Base-by-base conservation (phyloP, 805 yeast genomes). In the Lipomyces lipofer region DNA sequence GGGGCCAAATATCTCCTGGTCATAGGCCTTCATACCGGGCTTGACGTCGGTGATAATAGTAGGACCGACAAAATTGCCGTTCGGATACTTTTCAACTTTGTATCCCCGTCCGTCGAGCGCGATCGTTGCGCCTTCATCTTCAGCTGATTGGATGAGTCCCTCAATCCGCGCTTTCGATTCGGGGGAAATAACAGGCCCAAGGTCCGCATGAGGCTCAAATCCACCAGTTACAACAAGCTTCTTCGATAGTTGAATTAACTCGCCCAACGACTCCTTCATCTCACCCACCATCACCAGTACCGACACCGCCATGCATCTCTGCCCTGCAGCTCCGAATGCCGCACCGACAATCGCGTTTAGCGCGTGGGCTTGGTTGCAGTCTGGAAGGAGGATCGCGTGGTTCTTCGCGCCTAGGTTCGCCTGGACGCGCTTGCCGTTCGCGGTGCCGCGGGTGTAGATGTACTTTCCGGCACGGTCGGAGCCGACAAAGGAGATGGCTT, bases 251-350 rank as follows among this genome's bases (percentile, higher is more conserved):
- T 69, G 75, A 30, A 80, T 78, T 47, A 85, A 75, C 47, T 84
- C 89, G 39, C 72, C 63, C 49, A 85, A 71, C 87, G 88, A 84
- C 58, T 77, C 78, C 66, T 76, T 76, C 58, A 86, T 75, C 55
- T 78, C 75, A 38, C 90, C 90, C 22, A 86, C 89, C 17, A 88
- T 79, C 47, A 85, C 86, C 59, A 86, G 74, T 32, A 83, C 86
- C 21, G 86, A 83, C 49, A 86, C 81, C 9, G 88, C 87, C 86
- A 85, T 82, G 72, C 92, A 85, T 67, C 90, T 81, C 76, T 85
- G 92, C 58, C 91, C 92, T 17, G 91, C 90, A 48, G 91, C 90
- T 29, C 91, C 89, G 69, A 85, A 85, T 22, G 89, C 87, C 50
- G 91, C 89, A 47, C 88, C 86, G 54, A 77, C 82, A 45, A 85